A percentile compares a stretch with the other conserved stretches of the same genome.
Evolutionary conservation across 441 rosid species (phyloP).

Genomic region (Pelargonium hybrid): DNA sequence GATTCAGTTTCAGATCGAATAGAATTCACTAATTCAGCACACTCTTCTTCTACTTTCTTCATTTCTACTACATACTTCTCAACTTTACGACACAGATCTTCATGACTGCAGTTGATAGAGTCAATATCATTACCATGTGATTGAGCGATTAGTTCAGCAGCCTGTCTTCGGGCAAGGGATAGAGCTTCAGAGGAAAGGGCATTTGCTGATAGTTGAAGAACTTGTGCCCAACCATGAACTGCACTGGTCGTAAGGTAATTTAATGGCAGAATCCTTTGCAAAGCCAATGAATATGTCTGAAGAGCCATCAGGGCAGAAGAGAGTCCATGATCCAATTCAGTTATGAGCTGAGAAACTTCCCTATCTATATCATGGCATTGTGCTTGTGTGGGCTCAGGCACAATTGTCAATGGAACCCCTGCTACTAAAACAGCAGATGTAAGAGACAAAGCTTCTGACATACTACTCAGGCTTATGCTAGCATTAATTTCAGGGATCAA

Average conservation of each 20-base stretch:
- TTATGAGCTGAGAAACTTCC: conserved; percentile 65
- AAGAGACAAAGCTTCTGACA: conserved; percentile 57
- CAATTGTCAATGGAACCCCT: conserved; percentile 84
- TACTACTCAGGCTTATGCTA: conserved; percentile 38
- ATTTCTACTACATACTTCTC: conserved; percentile 63
- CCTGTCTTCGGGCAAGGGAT: conserved; percentile 74
- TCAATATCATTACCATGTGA: conserved; percentile 44
- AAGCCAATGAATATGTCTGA: conserved; percentile 68
- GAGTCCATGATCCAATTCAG: conserved; percentile 65
- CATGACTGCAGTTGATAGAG: conserved; percentile 45
- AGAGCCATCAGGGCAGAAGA: conserved; percentile 61
- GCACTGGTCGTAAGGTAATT: conserved; percentile 75
- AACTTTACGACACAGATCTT: conserved; percentile 54
- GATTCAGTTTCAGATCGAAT: conserved; percentile 57
- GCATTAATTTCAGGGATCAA: conserved; percentile 57
- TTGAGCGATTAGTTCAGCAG: conserved; percentile 60
- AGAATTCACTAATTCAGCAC: conserved; percentile 57
- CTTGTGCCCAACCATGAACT: conserved; percentile 82
- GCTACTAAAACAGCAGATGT: conserved; percentile 80
- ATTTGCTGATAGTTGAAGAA: conserved; percentile 71
- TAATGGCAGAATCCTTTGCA: conserved; percentile 83
- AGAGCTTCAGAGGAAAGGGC: conserved; percentile 63
- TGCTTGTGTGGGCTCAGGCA: conserved; percentile 96
- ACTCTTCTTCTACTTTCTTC: conserved; percentile 57
- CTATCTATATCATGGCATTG: conserved; percentile 84